These are phyloP conservation scores for Zygoascus ofunaensis DNA, from an alignment of 805 yeast species.

Conservation along the genomic window DNA sequence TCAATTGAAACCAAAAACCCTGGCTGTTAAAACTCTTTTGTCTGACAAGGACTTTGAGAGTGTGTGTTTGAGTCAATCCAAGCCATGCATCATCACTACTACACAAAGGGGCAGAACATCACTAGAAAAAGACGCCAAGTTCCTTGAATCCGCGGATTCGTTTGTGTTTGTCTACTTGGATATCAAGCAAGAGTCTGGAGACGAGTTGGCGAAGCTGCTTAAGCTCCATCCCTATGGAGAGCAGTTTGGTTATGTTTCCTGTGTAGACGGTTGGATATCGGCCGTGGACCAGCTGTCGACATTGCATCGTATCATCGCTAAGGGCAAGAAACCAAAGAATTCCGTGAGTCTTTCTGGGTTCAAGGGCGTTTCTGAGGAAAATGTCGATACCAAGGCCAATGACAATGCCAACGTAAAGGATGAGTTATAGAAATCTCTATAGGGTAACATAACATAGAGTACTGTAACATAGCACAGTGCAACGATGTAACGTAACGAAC, in stretches of 20 bases:
- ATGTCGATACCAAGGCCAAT: too few species aligned
- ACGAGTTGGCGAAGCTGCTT: background rate
- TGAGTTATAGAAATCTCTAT: too few species aligned
- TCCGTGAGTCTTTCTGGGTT: background rate
- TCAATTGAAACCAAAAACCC: too few species aligned
- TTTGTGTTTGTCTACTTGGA: background rate
- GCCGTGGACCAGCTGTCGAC: background rate
- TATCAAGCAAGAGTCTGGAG: background rate
- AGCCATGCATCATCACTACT: background rate
- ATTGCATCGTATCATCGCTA: background rate
- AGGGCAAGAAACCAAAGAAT: background rate
- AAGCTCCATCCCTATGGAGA: background rate
- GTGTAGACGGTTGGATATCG: background rate
- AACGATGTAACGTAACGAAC: too few species aligned
- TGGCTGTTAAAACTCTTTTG: background rate
- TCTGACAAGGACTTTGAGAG: background rate
- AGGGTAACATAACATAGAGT: too few species aligned
- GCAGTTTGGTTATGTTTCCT: background rate
- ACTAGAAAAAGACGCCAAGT: background rate
- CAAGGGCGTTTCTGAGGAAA: too few species aligned
- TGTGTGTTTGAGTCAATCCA: background rate
- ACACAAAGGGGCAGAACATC: background rate
- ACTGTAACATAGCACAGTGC: too few species aligned
- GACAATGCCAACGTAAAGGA: too few species aligned
- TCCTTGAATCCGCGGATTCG: background rate